These are phyloP conservation scores for Magnaporthiopsis rhizophila DNA, from an alignment of 2,329 filamentous ascomycete genomes.

Conservation along the genomic window DNA sequence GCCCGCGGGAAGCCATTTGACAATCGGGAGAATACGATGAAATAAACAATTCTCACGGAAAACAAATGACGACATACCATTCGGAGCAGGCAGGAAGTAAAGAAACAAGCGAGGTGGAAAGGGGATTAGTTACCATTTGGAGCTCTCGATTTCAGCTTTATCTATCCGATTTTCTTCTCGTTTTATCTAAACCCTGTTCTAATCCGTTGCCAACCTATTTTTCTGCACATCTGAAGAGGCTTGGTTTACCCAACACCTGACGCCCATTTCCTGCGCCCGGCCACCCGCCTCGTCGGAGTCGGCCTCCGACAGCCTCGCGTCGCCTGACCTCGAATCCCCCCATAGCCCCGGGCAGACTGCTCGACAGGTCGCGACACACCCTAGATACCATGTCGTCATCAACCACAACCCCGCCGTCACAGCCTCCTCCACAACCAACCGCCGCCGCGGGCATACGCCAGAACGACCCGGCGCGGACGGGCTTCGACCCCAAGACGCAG, in stretches of 20 bases:
- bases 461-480: slow-evolving; percentile 54
- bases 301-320: not conserved
- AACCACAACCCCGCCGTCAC: slow-evolving; percentile 2
- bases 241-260: not conserved
- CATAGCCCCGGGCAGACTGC: not conserved
- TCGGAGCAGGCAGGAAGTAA: not conserved
- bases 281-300: not conserved
- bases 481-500: slow-evolving; percentile 51
- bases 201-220: not conserved
- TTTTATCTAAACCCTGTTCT: not conserved
- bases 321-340: not conserved
- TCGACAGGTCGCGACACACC: not conserved
- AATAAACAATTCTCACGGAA: not conserved
- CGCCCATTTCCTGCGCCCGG: not conserved
- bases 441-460: slow-evolving; percentile 16
- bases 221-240: not conserved
- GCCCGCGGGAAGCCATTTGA: not conserved
- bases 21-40: not conserved
- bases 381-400: not conserved
- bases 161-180: not conserved
- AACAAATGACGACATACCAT: not conserved
- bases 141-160: not conserved
- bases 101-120: not conserved
- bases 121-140: not conserved
- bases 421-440: slow-evolving; percentile 6